Evolutionary conservation across 1,284 basidiomycete species (phyloP).

Genomic region (Salmacisia buchloeana): DNA sequence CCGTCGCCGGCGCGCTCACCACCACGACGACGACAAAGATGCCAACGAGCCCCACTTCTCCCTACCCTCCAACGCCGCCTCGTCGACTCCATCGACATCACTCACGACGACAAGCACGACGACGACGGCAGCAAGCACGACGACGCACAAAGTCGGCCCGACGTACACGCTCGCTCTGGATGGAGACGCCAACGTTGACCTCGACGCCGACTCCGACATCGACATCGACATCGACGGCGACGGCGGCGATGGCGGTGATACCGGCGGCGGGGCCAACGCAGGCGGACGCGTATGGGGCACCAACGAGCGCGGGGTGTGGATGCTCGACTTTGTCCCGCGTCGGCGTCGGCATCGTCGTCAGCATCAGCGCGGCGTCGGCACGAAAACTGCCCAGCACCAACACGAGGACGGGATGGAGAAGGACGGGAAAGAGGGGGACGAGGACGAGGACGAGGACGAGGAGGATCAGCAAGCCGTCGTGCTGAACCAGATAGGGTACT

Average conservation of each 20-base stretch:
- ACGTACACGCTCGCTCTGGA: not conserved
- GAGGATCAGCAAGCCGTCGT: too few relatives aligned
- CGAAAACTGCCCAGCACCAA: too few relatives aligned
- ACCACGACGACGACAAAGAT: too few relatives aligned
- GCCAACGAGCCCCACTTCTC: too few relatives aligned
- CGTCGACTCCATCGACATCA: not conserved
- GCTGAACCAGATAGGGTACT: not conserved
- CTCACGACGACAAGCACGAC: not conserved
- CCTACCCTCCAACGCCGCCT: too few relatives aligned
- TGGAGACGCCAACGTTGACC: not conserved
- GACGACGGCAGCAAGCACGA: not conserved
- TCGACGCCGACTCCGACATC: not conserved
- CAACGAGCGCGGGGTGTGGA: not conserved
- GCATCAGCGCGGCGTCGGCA: slow-evolving; percentile 9
- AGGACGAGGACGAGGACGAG: slow-evolving; percentile 13
- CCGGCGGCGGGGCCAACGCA: not conserved
- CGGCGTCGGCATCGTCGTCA: too few relatives aligned
- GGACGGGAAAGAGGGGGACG: not conserved
- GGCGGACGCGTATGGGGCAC: not conserved
- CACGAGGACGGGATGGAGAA: not conserved
- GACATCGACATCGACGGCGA: not conserved
- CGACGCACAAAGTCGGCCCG: not conserved
- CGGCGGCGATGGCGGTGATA: not conserved
- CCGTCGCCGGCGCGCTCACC: too few relatives aligned
- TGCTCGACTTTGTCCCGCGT: not conserved